phyloP scores from a whole-genome alignment of 257 asterid genomes.

The Solanum arcanum region DNA sequence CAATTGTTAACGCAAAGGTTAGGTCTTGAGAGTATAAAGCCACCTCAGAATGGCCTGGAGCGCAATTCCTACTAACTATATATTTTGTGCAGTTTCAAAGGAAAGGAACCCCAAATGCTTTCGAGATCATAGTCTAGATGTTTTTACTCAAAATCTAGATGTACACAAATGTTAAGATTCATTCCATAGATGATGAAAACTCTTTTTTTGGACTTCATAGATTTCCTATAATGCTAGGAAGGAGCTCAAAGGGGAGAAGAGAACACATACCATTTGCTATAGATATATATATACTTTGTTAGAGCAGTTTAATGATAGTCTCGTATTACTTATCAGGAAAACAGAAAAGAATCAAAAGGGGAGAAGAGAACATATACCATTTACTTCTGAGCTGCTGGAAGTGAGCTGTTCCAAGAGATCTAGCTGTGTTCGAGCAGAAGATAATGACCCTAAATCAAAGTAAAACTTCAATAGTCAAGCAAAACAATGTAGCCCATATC shows the following conservation, averaged over 20 bases:
- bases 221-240: background rate
- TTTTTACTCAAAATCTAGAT: background rate
- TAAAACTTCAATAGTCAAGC: background rate
- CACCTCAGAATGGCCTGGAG: too few relatives aligned
- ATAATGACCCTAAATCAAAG: conserved; percentile 31
- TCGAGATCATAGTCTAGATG: background rate
- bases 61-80: too few relatives aligned
- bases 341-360: background rate
- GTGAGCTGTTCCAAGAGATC: conserved; percentile 82
- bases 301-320: background rate
- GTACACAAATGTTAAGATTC: background rate
- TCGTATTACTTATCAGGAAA: background rate
- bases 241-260: background rate
- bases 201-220: background rate
- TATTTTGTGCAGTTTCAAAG: background rate
- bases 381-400: conserved; percentile 36
- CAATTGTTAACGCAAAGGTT: too few relatives aligned
- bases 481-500: background rate
- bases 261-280: conserved; percentile 24
- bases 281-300: background rate
- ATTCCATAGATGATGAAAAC: background rate
- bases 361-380: conserved; percentile 18
- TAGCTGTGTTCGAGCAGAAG: conserved; percentile 65
- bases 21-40: too few relatives aligned
- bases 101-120: background rate